These are phyloP conservation scores for Fusarium equiseti DNA, from an alignment of 2,329 filamentous ascomycete species.

Conservation along the genomic window DNA sequence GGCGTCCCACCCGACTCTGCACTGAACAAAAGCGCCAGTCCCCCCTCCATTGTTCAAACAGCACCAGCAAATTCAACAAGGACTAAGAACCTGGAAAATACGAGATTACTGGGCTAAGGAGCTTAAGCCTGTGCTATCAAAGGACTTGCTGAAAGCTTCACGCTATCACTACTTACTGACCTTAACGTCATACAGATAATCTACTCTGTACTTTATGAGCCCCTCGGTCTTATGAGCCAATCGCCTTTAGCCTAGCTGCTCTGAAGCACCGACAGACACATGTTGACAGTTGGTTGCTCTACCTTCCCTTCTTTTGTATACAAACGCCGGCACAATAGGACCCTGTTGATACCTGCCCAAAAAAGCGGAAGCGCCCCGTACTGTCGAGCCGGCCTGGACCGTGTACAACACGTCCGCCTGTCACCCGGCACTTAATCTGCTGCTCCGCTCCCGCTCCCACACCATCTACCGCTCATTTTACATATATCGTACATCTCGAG, in stretches of 20 bases:
- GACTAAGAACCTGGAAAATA: conserved; percentile 8
- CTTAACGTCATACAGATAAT: background rate
- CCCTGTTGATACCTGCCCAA: background rate
- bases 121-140: background rate
- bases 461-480: conserved; percentile 10
- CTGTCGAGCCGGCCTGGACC: background rate
- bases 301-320: conserved; percentile 7
- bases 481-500: conserved; percentile 14
- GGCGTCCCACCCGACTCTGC: conserved; percentile 5
- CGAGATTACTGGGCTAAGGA: background rate
- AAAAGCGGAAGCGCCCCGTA: background rate
- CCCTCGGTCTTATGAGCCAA: conserved; percentile 37
- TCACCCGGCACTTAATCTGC: conserved; percentile 4
- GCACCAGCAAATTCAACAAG: conserved; percentile 1
- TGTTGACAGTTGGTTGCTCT: background rate
- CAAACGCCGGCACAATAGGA: background rate
- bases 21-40: conserved; percentile 2
- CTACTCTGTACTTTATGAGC: background rate
- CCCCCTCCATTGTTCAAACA: background rate
- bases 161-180: background rate
- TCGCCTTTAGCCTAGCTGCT: conserved; percentile 24
- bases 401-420: background rate
- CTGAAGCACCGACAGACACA: conserved; percentile 20
- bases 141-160: background rate
- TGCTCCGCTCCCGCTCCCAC: conserved; percentile 31